Conservation (phyloP, 2,329 filamentous ascomycete species). For the Fusarium mundagurra region DNA sequence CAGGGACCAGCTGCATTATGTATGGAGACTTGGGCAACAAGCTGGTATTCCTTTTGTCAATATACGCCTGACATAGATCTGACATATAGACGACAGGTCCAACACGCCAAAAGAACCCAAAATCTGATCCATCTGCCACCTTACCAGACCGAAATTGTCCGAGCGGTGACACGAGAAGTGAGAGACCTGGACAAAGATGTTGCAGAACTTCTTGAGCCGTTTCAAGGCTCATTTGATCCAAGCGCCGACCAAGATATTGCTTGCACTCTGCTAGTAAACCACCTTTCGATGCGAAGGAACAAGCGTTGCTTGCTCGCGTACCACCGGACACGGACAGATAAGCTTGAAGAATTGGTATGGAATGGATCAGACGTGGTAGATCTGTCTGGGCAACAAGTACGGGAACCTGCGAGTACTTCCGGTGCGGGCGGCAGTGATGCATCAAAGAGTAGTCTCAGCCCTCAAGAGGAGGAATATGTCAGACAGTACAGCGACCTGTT, state of each 20-base stretch:
- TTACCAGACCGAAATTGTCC: conserved; percentile 92
- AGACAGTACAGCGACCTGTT: conserved; percentile 90
- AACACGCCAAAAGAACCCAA: conserved; percentile 95
- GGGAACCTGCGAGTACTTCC: conserved; percentile 49
- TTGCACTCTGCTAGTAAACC: conserved; percentile 89
- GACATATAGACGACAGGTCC: conserved; percentile 68
- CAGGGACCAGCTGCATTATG: conserved; percentile 61
- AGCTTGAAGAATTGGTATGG: conserved; percentile 95
- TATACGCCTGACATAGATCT: neutral
- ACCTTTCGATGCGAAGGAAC: conserved; percentile 93
- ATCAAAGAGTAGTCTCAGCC: conserved; percentile 81
- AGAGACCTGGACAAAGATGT: conserved; percentile 92
- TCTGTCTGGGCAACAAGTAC: conserved; percentile 66
- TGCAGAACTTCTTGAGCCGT: conserved; percentile 79
- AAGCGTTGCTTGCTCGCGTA: conserved; percentile 96
- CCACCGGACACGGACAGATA: conserved; percentile 88
- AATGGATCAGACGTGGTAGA: conserved; percentile 86
- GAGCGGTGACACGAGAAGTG: conserved; percentile 87
- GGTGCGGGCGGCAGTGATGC: conserved; percentile 49
- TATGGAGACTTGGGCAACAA: conserved; percentile 90
- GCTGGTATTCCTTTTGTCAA: conserved; percentile 63
- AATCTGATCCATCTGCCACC: conserved; percentile 86
- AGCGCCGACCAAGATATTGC: conserved; percentile 83
- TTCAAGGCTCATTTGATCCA: conserved; percentile 86
- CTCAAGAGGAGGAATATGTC: conserved; percentile 96